These are phyloP conservation scores for Solanum dulcamara DNA, from an alignment of 257 asterid species.

Conservation along the genomic window DNA sequence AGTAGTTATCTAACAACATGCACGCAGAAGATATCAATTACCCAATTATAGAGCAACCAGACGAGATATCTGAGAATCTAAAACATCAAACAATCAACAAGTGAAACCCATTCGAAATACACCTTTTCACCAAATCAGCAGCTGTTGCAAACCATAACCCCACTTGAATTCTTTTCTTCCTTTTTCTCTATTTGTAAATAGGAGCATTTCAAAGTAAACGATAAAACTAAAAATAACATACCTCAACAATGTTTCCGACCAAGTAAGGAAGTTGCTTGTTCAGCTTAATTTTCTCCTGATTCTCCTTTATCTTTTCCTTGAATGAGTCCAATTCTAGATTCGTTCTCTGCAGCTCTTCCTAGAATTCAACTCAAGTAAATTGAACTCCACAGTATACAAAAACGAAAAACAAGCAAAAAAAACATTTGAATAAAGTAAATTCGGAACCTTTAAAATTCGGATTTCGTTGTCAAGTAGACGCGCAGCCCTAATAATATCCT, in stretches of 20 bases:
- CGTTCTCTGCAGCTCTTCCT: conserved; percentile 83
- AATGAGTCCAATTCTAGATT: conserved; percentile 67
- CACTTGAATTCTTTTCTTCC: neutral
- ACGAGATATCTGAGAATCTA: neutral
- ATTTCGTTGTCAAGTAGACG: conserved; percentile 78
- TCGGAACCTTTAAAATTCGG: conserved; percentile 55
- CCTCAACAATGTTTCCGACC: conserved; percentile 75
- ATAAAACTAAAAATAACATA: neutral
- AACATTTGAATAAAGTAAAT: neutral
- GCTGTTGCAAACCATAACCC: neutral
- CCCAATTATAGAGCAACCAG: neutral
- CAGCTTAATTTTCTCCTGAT: conserved; percentile 78
- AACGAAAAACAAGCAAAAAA: neutral
- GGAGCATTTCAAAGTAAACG: neutral
- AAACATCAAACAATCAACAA: neutral
- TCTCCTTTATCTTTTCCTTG: conserved; percentile 73
- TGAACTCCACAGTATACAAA: neutral
- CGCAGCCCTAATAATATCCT: conserved; percentile 65
- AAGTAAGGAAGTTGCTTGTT: conserved; percentile 84
- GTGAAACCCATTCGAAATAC: neutral
- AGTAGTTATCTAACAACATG: neutral
- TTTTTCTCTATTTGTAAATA: neutral
- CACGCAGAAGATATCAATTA: neutral
- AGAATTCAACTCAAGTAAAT: neutral
- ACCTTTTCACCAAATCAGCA: neutral